Percentiles rank a stretch among this genome's conserved stretches.
Conservation (phyloP, 805 yeast species). For the Wickerhamiella qilinensis region DNA sequence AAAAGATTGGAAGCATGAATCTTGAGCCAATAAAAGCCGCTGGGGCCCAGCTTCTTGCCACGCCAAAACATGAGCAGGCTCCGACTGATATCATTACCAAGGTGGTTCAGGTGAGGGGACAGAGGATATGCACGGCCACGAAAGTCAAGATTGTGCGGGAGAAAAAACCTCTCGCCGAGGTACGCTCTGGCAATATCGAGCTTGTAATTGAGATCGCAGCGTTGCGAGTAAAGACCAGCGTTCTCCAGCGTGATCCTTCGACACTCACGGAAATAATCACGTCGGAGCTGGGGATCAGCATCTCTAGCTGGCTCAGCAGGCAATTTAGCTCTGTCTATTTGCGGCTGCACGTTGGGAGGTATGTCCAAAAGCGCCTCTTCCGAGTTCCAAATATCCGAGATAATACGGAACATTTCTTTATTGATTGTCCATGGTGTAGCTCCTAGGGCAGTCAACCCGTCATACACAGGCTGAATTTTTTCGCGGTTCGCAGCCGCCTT, state of each 20-base stretch:
- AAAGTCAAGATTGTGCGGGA: conserved; percentile 50
- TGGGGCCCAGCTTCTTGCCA: conserved; percentile 34
- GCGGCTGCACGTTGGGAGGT: conserved; percentile 32
- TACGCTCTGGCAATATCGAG: conserved; percentile 90
- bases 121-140: conserved; percentile 52
- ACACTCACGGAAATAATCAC: conserved; percentile 51
- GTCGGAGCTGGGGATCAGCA: conserved; percentile 55
- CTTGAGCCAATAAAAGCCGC: conserved; percentile 43
- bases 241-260: conserved; percentile 42
- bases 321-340: conserved; percentile 27
- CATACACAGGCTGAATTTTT: conserved; percentile 47
- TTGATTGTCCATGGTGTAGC: conserved; percentile 88
- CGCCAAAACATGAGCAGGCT: conserved; percentile 45
- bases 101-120: conserved; percentile 45
- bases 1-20: conserved; percentile 44
- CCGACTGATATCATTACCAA: conserved; percentile 45
- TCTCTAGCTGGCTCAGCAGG: conserved; percentile 46
- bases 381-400: conserved; percentile 73
- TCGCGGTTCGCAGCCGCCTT: conserved; percentile 66
- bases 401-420: conserved; percentile 44
- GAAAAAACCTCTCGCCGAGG: conserved; percentile 42
- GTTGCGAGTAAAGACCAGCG: conserved; percentile 58
- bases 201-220: conserved; percentile 90
- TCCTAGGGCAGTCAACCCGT: conserved; percentile 77
- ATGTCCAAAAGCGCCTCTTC: conserved; percentile 63